Conservation (phyloP, 768 basidiomycete species). For the Tulasnella sp. region DNA sequence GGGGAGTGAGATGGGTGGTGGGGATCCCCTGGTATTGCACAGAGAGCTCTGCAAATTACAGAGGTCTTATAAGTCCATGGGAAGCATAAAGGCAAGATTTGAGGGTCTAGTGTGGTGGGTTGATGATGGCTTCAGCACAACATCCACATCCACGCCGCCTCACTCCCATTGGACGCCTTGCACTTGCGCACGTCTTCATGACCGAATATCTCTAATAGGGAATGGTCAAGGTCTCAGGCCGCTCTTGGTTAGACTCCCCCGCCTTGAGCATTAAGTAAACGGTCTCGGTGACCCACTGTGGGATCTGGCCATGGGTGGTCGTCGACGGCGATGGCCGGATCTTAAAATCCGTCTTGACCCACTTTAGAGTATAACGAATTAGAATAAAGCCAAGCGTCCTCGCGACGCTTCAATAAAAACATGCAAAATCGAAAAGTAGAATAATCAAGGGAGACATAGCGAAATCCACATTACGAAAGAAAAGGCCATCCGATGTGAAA, state of each 20-base stretch:
- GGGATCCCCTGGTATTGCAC: slow-evolving; percentile 19
- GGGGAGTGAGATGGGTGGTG: background rate
- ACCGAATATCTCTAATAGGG: background rate
- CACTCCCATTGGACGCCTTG: background rate
- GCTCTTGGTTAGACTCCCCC: background rate
- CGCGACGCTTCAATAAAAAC: background rate
- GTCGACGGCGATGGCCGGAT: background rate
- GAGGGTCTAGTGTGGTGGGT: slow-evolving; percentile 3
- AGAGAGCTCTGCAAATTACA: background rate
- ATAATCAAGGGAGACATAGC: background rate
- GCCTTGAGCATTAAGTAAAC: background rate
- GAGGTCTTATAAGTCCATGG: slow-evolving; percentile 4
- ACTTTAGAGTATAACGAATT: background rate
- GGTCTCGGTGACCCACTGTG: background rate
- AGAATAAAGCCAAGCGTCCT: background rate
- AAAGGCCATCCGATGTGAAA: background rate
- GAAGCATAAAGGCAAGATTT: background rate
- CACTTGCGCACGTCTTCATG: background rate
- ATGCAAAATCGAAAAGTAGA: background rate
- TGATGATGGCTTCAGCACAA: slow-evolving; percentile 9
- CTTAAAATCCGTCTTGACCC: background rate
- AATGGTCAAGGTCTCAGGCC: background rate
- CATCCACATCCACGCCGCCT: background rate
- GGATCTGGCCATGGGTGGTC: background rate
- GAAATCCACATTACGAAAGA: background rate